Percentiles rank a stretch among this genome's conserved stretches.
These are phyloP conservation scores for Penicillium cinerascens DNA, from an alignment of 495 filamentous ascomycete genomes.

Conservation along the genomic window DNA sequence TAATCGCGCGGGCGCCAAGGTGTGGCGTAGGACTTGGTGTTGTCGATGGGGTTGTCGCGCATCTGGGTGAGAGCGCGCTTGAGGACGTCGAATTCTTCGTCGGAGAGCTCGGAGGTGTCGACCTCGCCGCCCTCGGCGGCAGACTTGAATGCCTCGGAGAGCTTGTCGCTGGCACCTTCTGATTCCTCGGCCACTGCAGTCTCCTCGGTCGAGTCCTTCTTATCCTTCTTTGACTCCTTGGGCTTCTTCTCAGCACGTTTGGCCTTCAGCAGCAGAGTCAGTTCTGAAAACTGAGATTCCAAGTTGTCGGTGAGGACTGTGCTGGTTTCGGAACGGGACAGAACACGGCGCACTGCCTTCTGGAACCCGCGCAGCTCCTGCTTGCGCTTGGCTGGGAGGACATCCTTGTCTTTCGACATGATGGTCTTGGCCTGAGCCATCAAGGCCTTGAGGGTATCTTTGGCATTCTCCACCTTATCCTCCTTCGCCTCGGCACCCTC, in stretches of 20 bases:
- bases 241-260: conserved; percentile 32
- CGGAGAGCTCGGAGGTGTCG: conserved; percentile 37
- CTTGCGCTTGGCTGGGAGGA: conserved; percentile 57
- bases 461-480: conserved; percentile 29
- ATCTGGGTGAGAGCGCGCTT: conserved; percentile 50
- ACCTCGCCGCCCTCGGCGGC: conserved; percentile 39
- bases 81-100: conserved; percentile 41
- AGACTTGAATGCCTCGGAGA: conserved; percentile 43
- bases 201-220: conserved; percentile 13
- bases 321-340: conserved; percentile 47
- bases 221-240: conserved; percentile 19
- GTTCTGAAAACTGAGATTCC: conserved; percentile 50
- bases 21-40: conserved; percentile 78
- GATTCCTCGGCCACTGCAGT: conserved; percentile 9
- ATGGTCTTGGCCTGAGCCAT: conserved; percentile 52
- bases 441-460: conserved; percentile 48
- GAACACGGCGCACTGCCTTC: conserved; percentile 48
- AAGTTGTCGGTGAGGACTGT: conserved; percentile 45
- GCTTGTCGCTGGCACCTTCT: conserved; percentile 29
- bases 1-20: conserved; percentile 87
- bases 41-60: conserved; percentile 71
- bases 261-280: conserved; percentile 40
- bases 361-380: conserved; percentile 59
- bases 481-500: conserved; percentile 23
- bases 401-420: conserved; percentile 46